A percentile compares a stretch with the other conserved stretches of the same genome.
Conservation (phyloP, 805 yeast species). For the Ogataea methylovora region DNA sequence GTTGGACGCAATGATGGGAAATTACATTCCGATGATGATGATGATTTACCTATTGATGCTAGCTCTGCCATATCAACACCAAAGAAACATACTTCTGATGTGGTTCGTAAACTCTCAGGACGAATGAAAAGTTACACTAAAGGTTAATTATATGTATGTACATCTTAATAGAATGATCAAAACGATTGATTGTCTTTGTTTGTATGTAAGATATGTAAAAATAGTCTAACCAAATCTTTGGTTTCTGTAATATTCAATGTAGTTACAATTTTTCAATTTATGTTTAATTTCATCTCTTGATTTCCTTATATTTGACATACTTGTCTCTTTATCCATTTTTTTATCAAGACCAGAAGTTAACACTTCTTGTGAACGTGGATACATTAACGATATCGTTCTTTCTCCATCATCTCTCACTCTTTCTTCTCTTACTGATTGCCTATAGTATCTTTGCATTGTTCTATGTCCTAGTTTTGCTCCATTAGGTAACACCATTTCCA, state of each 20-base stretch:
- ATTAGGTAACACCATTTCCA: slow-evolving; percentile 63
- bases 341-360: slow-evolving; percentile 12
- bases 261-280: slow-evolving; percentile 59
- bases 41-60: slow-evolving; percentile 8
- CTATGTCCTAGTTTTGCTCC: slow-evolving; percentile 80
- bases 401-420: slow-evolving; percentile 49
- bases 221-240: slow-evolving; percentile 16
- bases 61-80: slow-evolving; percentile 11
- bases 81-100: slow-evolving; percentile 11
- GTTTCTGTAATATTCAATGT: slow-evolving; percentile 73
- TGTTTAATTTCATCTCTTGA: slow-evolving; percentile 30
- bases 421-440: slow-evolving; percentile 48
- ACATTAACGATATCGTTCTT: slow-evolving; percentile 34
- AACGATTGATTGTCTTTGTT: no score
- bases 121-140: slow-evolving; percentile 4
- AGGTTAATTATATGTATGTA: no score
- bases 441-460: slow-evolving; percentile 55
- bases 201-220: no score
- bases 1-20: no score
- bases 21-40: background rate
- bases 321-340: slow-evolving; percentile 38
- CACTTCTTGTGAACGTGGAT: slow-evolving; percentile 12
- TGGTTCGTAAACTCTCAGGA: slow-evolving; percentile 18
- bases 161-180: no score
- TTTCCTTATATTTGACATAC: slow-evolving; percentile 11